Conservation (phyloP, 495 filamentous ascomycete genomes). For the Lepidopterella palustris region DNA sequence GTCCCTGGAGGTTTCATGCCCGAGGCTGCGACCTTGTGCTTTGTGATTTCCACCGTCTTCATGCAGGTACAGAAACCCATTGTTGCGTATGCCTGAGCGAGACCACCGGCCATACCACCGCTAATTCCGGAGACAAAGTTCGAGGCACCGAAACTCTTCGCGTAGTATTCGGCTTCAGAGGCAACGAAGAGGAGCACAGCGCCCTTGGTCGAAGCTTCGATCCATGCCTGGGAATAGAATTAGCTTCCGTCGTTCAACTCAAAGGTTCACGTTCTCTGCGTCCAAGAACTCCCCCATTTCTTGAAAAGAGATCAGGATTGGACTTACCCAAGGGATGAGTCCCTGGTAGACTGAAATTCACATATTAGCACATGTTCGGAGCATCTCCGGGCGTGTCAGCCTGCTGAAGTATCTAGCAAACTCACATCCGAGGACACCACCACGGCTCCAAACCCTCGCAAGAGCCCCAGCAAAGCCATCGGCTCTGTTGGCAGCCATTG, state of each 20-base stretch:
- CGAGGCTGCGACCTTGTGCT: conserved; percentile 81
- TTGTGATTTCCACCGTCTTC: conserved; percentile 99
- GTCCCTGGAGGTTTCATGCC: conserved; percentile 83
- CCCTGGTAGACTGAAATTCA: conserved; percentile 83
- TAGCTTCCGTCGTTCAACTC: no score
- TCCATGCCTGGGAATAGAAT: conserved; percentile 66
- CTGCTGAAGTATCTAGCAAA: conserved; percentile 24
- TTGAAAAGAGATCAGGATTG: not conserved
- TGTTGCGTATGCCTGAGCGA: conserved; percentile 96
- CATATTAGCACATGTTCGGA: conserved; percentile 19
- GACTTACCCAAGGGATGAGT: conserved; percentile 84
- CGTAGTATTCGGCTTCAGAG: conserved; percentile 94
- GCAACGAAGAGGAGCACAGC: conserved; percentile 98
- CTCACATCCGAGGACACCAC: conserved; percentile 93
- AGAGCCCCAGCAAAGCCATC: conserved; percentile 81
- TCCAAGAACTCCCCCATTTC: no score
- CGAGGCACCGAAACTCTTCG: conserved; percentile 68
- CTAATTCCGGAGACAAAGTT: conserved; percentile 83
- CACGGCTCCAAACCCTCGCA: conserved; percentile 83
- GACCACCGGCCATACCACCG: conserved; percentile 88
- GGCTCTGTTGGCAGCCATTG: conserved; percentile 92
- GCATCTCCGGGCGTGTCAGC: not conserved
- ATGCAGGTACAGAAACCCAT: conserved; percentile 99
- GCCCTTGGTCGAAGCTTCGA: conserved; percentile 99
- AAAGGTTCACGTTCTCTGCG: no score